A percentile compares a stretch with the other conserved stretches of the same genome.
Conservation (phyloP, 768 basidiomycete genomes). For the Mycena metata region DNA sequence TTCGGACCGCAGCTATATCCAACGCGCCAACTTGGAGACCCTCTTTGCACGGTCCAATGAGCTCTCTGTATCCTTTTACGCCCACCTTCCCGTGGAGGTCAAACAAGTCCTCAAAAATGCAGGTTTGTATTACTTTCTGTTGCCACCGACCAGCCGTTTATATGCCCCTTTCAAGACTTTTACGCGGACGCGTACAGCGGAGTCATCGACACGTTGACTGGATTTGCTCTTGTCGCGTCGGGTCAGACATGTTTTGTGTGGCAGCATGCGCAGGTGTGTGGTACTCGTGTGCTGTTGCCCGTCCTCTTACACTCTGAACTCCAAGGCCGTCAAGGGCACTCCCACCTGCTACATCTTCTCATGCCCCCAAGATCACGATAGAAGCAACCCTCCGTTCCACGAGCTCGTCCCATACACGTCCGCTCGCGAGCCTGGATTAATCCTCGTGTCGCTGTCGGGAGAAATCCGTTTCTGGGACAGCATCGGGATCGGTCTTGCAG, state of each 20-base stretch:
- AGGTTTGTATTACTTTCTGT: constrained; percentile 56
- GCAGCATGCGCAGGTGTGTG: constrained; percentile 78
- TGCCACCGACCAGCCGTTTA: constrained; percentile 18
- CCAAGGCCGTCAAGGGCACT: constrained; percentile 72
- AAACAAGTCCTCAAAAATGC: constrained; percentile 78
- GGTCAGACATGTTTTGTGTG: constrained; percentile 84
- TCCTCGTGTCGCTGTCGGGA: constrained; percentile 80
- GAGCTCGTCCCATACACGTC: constrained; percentile 76
- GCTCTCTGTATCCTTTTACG: constrained; percentile 75
- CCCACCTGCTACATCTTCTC: constrained; percentile 89
- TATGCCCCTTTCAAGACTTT: constrained; percentile 63
- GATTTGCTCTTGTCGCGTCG: constrained; percentile 81
- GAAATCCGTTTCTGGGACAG: constrained; percentile 90
- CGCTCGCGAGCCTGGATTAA: constrained; percentile 87
- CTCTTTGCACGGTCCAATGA: constrained; percentile 83
- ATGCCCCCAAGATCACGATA: constrained; percentile 66
- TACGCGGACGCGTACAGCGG: constrained; percentile 77
- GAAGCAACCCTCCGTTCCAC: constrained; percentile 62
- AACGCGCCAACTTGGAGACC: constrained; percentile 55
- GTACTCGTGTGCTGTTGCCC: neutral
- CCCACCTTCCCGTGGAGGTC: constrained; percentile 79
- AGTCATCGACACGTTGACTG: constrained; percentile 77
- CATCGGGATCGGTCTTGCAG: constrained; percentile 86
- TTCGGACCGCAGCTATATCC: constrained; percentile 51
- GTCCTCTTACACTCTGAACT: constrained; percentile 6